phyloP scores from a whole-genome alignment of 495 filamentous ascomycete species.

The Ramalina intermedia region DNA sequence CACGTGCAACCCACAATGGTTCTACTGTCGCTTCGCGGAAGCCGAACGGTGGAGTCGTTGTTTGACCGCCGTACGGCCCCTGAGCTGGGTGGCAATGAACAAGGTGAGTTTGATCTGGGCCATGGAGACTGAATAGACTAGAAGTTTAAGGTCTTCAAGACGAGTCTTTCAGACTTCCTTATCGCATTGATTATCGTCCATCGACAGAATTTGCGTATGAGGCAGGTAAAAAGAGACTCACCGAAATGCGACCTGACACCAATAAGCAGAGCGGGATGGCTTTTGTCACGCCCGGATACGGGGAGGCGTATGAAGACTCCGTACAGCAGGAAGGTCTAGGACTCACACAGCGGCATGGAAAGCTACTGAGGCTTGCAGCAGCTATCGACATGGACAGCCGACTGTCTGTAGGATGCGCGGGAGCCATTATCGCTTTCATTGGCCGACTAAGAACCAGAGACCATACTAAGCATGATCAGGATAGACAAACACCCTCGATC shows the following conservation, averaged over 20 bases:
- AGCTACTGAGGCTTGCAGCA: slow-evolving; percentile 55
- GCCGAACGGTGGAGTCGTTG: slow-evolving; percentile 31
- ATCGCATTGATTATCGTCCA: slow-evolving; percentile 57
- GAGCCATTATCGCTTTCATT: slow-evolving; percentile 68
- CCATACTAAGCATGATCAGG: slow-evolving; percentile 30
- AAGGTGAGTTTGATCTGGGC: slow-evolving; percentile 12
- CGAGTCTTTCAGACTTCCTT: slow-evolving; percentile 39
- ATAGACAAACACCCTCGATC: slow-evolving; percentile 36
- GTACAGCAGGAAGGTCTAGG: slow-evolving; percentile 32
- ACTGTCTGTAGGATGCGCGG: slow-evolving; percentile 65
- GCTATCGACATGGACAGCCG: slow-evolving; percentile 67
- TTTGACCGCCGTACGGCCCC: slow-evolving; percentile 11
- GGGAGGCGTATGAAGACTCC: slow-evolving; percentile 29
- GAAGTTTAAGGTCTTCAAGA: slow-evolving; percentile 2
- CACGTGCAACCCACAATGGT: slow-evolving; percentile 71
- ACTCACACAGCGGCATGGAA: slow-evolving; percentile 41
- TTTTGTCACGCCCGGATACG: slow-evolving; percentile 45
- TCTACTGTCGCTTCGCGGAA: slow-evolving; percentile 54
- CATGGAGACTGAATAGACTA: neutral
- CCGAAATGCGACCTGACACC: slow-evolving; percentile 31
- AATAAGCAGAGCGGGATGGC: slow-evolving; percentile 33
- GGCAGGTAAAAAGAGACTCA: slow-evolving; percentile 51
- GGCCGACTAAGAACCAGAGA: slow-evolving; percentile 52
- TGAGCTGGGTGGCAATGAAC: slow-evolving; percentile 14
- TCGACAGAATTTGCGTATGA: slow-evolving; percentile 68